Base-by-base conservation (phyloP, 2,329 filamentous ascomycete species). In the Fusarium kyushuense region DNA sequence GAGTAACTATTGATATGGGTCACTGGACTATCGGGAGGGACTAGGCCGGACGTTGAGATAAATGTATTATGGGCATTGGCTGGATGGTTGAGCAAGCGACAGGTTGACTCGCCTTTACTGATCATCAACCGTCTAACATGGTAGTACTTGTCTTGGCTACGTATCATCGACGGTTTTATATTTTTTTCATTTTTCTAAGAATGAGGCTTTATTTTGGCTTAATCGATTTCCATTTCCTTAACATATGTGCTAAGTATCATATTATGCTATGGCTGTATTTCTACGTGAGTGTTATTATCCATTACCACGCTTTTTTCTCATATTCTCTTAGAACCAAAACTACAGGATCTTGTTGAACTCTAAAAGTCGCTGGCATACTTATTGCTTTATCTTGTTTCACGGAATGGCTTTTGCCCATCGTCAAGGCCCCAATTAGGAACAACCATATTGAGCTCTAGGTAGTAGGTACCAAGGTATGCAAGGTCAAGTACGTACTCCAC, bases 191-290 rank as follows among this genome's bases (percentile, higher is more conserved):
- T 70, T 61, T 46, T 30, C 46, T 63, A 51, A 62, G 58, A 66
- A 67, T 62, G 63, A 62, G 58, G 69, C 42, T 58, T 58, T 43
- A 62, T 57, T 54, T 54, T 35, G 54, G 45, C 49, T 54, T 62
- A 71, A 59, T 67, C 49, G 47, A 59, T 57, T 57, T 72, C 47
- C 23, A 56, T 49, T 65, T 56, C 46, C 47, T 45, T 23, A 30
- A 45, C 5, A 19, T 43, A 7, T 2, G 40, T 42, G 21, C 23
- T 8, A 29, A 29, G 17, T 9, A 19, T n/a, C 14, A 11, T 19
- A 3, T 29, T 14, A 30, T 11, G 11, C n/a, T 16, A 10, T 42
- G 23, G 23, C 14, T 25, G 17, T 21, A 25, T 19, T 14, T n/a
- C n/a, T 51, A 7, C 12, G 11, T 6, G 14, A 27, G 12, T 23